Evolutionary conservation across 192 early-diverging fungal genomes (phyloP).

Genomic region (Gamsiella multidivaricata): DNA sequence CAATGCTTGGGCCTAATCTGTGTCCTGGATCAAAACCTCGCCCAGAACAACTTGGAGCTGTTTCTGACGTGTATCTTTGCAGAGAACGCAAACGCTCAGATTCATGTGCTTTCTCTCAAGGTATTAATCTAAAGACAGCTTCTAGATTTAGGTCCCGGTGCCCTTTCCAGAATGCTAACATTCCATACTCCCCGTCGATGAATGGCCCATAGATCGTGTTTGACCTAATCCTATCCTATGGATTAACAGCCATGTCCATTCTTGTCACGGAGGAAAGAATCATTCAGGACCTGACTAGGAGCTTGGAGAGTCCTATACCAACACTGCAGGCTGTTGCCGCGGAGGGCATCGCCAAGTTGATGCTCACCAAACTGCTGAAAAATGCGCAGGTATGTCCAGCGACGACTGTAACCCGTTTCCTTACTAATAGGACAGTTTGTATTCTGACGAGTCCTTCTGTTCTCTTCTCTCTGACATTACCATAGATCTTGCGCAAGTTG

Average conservation of each 20-base stretch:
- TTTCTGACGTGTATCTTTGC: slow-evolving; percentile 75
- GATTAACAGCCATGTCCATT: slow-evolving; percentile 55
- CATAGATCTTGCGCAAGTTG: slow-evolving; percentile 80
- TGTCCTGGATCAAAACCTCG: slow-evolving; percentile 78
- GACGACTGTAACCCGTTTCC: neutral
- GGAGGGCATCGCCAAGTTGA: slow-evolving; percentile 83
- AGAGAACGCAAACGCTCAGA: slow-evolving; percentile 63
- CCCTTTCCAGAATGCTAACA: neutral
- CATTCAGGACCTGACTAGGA: slow-evolving; percentile 59
- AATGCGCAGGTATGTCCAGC: slow-evolving; percentile 49
- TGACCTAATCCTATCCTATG: slow-evolving; percentile 70
- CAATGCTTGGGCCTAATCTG: slow-evolving; percentile 87
- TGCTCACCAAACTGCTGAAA: slow-evolving; percentile 58
- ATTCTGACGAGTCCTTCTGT: neutral
- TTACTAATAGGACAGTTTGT: neutral
- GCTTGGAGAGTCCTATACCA: slow-evolving; percentile 66
- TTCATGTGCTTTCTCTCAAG: slow-evolving; percentile 76
- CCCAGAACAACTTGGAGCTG: slow-evolving; percentile 74
- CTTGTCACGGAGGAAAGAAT: slow-evolving; percentile 58
- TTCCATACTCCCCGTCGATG: no score
- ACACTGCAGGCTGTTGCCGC: slow-evolving; percentile 76
- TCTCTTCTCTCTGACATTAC: slow-evolving; percentile 10
- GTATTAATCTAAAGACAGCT: slow-evolving; percentile 45
- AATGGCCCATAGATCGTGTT: slow-evolving; percentile 65
- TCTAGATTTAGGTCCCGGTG: neutral